Evolutionary conservation across 306 rosid genomes (phyloP), one percentile per base, ranked within the genome.

Genomic region (Pyrus betulifolia): DNA sequence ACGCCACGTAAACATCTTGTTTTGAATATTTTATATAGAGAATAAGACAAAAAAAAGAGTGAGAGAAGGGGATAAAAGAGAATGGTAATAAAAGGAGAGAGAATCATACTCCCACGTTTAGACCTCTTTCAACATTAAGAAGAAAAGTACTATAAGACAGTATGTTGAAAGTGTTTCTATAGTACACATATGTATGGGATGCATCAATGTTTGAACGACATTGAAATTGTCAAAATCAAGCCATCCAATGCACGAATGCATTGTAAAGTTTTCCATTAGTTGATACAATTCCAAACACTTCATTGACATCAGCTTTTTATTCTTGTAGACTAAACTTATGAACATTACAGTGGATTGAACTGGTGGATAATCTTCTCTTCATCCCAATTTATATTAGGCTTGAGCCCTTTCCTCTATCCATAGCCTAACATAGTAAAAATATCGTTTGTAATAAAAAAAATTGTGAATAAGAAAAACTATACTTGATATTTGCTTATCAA

Each of bases 351-450:
- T 51, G 55, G 55, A 51, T 17, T 51, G 21, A 51, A 17, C 1
- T 51, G 55, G 55, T 51, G 55, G 21, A 49, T 49, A 15, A 2
- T 17, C 3, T 15, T 49, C 11, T 40, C 3, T 40, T 49, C 21
- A 49, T 49, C 55, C 3, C 6, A 49, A 3, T 49, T 4, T 49
- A 5, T 15, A 4, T 49, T 21, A 49, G 3, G 18, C 1, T 49
- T 0, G 7, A 4, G 55, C 3, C 8, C 3, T 17, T 51, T 51
- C 0, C 1, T 0, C 8, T 51, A 15, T 7, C 3, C 8, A 0
- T 14, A 14, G 0, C 2, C 6, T 49, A 49, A 49, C 54, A 4
- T 49, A 49, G 19, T 49, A 15, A 0, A 15, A 49, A 49, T 14
- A 15, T 49, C 0, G 19, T 15, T 49, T 49, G 19, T 60, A 60